Percentiles rank a stretch among this genome's conserved stretches.
These are phyloP conservation scores for Pestalotiopsis sp. DNA, from an alignment of 2,329 filamentous ascomycete species.

Conservation along the genomic window DNA sequence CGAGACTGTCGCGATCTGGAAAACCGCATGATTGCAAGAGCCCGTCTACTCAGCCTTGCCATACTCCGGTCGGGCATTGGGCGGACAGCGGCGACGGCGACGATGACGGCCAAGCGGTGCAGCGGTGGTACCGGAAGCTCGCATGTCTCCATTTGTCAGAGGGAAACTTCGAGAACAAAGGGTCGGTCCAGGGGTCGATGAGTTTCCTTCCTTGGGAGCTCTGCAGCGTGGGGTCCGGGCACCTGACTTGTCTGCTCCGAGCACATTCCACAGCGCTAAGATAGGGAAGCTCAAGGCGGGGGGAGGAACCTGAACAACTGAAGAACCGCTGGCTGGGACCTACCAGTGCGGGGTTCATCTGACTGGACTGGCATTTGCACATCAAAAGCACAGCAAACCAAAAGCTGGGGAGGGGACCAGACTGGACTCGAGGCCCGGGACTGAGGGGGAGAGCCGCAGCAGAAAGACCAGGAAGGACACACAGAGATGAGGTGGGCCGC, in stretches of 20 bases:
- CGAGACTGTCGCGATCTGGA: background rate
- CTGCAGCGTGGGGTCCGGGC: background rate
- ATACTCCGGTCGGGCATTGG: background rate
- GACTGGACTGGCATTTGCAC: background rate
- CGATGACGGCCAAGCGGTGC: background rate
- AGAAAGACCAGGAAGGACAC: background rate
- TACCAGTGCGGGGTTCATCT: background rate
- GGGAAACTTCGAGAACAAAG: constrained; percentile 12
- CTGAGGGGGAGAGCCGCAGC: background rate
- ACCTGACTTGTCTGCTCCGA: background rate
- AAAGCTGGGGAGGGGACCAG: background rate
- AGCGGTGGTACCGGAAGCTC: background rate
- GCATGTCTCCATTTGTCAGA: constrained; percentile 3
- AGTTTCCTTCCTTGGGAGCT: background rate
- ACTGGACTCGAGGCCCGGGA: background rate
- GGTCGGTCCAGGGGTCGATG: background rate
- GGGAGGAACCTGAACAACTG: background rate
- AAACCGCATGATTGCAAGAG: background rate
- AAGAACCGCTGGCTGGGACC: background rate
- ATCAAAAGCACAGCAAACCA: no score
- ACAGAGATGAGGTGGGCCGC: background rate
- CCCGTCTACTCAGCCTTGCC: background rate
- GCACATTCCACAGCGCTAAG: no score
- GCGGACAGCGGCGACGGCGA: background rate
- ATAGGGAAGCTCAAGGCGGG: background rate